Evolutionary conservation across 129 eudicot genomes (phyloP), one percentile per base, ranked within the genome.

Genomic region (Logfia minima): DNA sequence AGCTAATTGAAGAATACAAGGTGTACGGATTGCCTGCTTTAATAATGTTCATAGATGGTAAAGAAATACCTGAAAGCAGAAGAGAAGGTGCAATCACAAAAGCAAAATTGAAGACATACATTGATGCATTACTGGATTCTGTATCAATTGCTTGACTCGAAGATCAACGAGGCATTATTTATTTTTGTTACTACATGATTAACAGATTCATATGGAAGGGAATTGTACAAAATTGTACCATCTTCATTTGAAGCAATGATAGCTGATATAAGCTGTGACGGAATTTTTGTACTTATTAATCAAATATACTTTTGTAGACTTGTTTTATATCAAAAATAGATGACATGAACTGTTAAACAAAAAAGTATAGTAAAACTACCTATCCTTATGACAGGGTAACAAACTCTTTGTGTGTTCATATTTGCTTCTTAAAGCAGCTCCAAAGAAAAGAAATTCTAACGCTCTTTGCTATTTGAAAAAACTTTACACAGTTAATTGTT

Each of bases 1-100:
- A 66, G 70, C 82, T 91, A 22, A 88, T 91, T n/a, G 90, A 82
- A 75, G 90, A 87, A 76, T 85, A 79, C 84, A 91, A 91, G 79
- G 97, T 91, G 16, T 91, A 88, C 77, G 95, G 97, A 75, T 78
- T 91, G 75, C 97, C 97, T 43, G 80, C 97, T 39, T 74, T 91
- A 81, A 83, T 91, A 71, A 39, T 91, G 79, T 91, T 91, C 80
- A 85, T 87, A 82, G 79, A 89, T 68, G 97, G 97, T 28, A 24
- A 82, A 78, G 90, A 85, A 80, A 80, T 91, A 59, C 83, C 92
- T 2, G 85, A 70, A 66, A 91, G 97, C 87, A 87, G 95, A 56
- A 89, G 92, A 60, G 94, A 91, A 83, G 97, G 97, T 28, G 97
- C 95, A 16, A 85, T 91, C 16, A 85, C 95, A 16, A 87, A 88